phyloP scores from a whole-genome alignment of 2,329 filamentous ascomycete genomes.

The Colletotrichum liriopes region DNA sequence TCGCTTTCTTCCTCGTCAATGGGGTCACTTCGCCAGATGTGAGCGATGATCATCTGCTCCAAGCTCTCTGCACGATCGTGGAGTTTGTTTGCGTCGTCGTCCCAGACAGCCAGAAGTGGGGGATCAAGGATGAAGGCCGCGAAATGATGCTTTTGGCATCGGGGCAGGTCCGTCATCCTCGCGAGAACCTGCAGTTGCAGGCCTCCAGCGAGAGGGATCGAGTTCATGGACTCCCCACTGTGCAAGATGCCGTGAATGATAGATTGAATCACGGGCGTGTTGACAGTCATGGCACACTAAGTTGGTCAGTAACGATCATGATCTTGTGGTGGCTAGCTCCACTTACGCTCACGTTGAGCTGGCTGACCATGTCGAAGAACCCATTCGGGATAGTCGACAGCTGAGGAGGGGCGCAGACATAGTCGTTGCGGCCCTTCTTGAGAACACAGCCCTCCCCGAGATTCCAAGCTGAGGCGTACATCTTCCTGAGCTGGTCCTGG shows the following conservation, averaged over 20 bases:
- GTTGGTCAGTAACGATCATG: neutral
- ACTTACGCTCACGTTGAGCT: conserved; percentile 69
- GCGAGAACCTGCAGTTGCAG: conserved; percentile 75
- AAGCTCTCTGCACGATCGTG: conserved; percentile 67
- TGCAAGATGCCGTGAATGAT: conserved; percentile 65
- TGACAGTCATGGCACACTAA: conserved; percentile 78
- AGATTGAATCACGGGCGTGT: conserved; percentile 74
- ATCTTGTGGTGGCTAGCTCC: neutral
- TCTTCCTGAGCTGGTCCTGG: conserved; percentile 43
- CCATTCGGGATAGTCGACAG: conserved; percentile 58
- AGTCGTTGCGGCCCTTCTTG: conserved; percentile 66
- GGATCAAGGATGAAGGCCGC: conserved; percentile 75
- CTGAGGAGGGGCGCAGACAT: conserved; percentile 56
- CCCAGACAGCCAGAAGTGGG: conserved; percentile 75
- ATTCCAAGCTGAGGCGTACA: conserved; percentile 40
- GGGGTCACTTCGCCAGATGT: conserved; percentile 66
- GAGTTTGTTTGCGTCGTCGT: conserved; percentile 72
- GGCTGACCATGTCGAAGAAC: conserved; percentile 59
- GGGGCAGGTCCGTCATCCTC: conserved; percentile 69
- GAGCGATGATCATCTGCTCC: conserved; percentile 68
- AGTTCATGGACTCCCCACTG: conserved; percentile 57
- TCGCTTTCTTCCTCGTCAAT: conserved; percentile 57
- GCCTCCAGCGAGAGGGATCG: conserved; percentile 71
- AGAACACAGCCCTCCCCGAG: conserved; percentile 69
- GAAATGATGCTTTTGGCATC: conserved; percentile 76